phyloP scores from a whole-genome alignment of 1,284 basidiomycete species.

The Ustilago trichophora region DNA sequence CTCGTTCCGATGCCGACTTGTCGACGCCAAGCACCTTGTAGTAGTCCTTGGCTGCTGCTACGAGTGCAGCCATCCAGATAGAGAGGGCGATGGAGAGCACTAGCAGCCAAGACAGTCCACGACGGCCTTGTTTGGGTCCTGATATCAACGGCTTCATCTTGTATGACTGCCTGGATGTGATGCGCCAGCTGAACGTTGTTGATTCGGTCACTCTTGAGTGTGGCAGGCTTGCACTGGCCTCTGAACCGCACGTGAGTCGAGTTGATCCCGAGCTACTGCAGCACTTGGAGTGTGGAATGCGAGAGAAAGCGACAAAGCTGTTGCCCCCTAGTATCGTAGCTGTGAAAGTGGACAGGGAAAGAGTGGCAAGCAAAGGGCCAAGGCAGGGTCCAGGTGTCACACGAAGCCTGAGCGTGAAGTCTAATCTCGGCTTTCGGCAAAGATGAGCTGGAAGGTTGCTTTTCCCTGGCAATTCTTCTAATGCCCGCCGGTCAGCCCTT shows the following conservation, averaged over 20 bases:
- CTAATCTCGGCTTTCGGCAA: constrained; percentile 17
- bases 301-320: too few species aligned
- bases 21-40: constrained; percentile 63
- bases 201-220: too few species aligned
- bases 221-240: too few species aligned
- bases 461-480: too few species aligned
- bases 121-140: background rate
- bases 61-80: constrained; percentile 34
- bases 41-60: constrained; percentile 55
- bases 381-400: constrained; percentile 13
- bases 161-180: background rate
- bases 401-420: background rate
- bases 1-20: constrained; percentile 54
- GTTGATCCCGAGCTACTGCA: too few species aligned
- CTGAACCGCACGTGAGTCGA: too few species aligned
- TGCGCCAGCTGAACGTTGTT: too few species aligned
- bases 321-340: background rate
- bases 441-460: constrained; percentile 33
- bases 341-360: too few species aligned
- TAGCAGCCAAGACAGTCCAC: constrained; percentile 14
- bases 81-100: constrained; percentile 13
- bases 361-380: too few species aligned
- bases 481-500: too few species aligned
- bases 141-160: constrained; percentile 39
- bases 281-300: too few species aligned